Evolutionary conservation across 2,329 filamentous ascomycete species (phyloP).

Genomic region (Verticillium alfalfae): DNA sequence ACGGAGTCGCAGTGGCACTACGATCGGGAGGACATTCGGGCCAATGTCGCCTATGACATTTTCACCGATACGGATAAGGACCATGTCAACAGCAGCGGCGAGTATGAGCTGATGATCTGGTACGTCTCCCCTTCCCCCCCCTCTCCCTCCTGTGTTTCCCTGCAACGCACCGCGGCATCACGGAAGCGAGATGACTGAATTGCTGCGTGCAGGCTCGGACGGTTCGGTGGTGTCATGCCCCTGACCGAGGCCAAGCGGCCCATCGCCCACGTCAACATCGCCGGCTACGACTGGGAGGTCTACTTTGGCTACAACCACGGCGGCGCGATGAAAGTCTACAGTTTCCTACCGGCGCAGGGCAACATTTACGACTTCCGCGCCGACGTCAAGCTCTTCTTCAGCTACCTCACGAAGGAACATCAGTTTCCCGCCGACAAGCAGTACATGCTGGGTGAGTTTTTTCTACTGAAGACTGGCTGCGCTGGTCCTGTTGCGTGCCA

Average conservation of each 20-base stretch:
- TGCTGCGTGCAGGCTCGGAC: slow-evolving; percentile 35
- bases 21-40: slow-evolving; percentile 40
- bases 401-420: slow-evolving; percentile 39
- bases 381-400: slow-evolving; percentile 48
- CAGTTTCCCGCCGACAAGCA: slow-evolving; percentile 25
- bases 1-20: slow-evolving; percentile 35
- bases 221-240: slow-evolving; percentile 50
- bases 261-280: slow-evolving; percentile 9
- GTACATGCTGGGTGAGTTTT: slow-evolving; percentile 16
- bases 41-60: slow-evolving; percentile 57
- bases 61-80: slow-evolving; percentile 42
- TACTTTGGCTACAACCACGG: slow-evolving; percentile 44
- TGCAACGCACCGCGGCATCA: no score
- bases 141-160: no score
- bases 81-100: slow-evolving; percentile 26
- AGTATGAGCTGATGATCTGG: slow-evolving; percentile 65
- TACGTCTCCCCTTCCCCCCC: slow-evolving; percentile 4
- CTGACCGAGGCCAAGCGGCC: slow-evolving; percentile 19
- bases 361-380: slow-evolving; percentile 43
- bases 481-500: no score
- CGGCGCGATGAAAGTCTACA: slow-evolving; percentile 49
- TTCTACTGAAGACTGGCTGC: background rate
- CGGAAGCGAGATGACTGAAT: background rate
- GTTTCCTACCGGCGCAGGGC: slow-evolving; percentile 28
- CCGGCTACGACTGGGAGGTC: slow-evolving; percentile 40